Evolutionary conservation across 2,329 filamentous ascomycete species (phyloP), one percentile per base, ranked within the genome.

Genomic region (Epichloe amarillans): DNA sequence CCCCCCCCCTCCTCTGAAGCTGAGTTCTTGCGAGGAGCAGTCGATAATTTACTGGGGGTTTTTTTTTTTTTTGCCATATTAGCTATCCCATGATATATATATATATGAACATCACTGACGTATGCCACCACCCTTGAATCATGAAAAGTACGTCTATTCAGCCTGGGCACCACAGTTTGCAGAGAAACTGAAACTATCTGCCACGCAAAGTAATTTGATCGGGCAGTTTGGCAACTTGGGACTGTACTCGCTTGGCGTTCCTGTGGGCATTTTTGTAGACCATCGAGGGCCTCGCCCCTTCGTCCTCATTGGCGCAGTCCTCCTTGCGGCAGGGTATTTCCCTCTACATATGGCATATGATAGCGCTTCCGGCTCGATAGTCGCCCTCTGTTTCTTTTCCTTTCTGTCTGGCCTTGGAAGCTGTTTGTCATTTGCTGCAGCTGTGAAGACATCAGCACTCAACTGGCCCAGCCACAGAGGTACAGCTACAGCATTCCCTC

Each of bases 121-220:
- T 30, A 44, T 41, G 35, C 36, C 26, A 30, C 35, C 36, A 30
- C 35, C 36, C 43, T 50, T 53, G 55, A 59, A 42, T 12, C 49
- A 14, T 49, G 17, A 49, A 47, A 63, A 96, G 88, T 97, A 98
- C 79, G 91, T 90, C 63, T 98, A 96, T 69, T 96, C 89, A 50
- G 91, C 91, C 68, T 98, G 93, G 90, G 89, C 88, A 14, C 93
- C 93, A 19, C 90, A 96, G 69, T 96, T 96, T 64, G 89, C 90
- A 47, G 83, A 94, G 61, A 83, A 80, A 59, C 75, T 98, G 60
- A 82, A 85, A 64, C 79, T 97, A 54, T 89, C 89, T 14, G 85
- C 93, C n/a, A 97, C 91, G 3, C 77, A 96, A 66, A 89, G 82
- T 68, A 97, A 98, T 68, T 69, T 97, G 57, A 90, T 98, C 63